phyloP scores from a whole-genome alignment of 306 rosid species.

The Sophora flavescens region DNA sequence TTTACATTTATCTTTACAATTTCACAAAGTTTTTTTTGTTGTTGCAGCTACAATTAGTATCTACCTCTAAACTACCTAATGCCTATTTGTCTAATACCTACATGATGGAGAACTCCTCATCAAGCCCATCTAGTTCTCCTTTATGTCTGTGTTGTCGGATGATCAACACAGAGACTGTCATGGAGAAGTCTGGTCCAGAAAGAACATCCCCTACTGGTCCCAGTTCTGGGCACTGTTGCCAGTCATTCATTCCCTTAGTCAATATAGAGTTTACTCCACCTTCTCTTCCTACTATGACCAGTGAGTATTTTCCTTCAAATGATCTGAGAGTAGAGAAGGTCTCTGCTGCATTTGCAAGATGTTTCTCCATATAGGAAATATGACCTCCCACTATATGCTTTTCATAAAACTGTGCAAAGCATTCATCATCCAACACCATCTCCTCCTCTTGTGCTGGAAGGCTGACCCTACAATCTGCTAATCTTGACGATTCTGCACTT shows the following conservation, averaged over 20 bases:
- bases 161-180: conserved; percentile 70
- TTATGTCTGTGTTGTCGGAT: conserved; percentile 76
- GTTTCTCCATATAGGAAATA: conserved; percentile 74
- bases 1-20: conserved; percentile 54
- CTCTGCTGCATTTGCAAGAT: conserved; percentile 77
- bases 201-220: conserved; percentile 98
- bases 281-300: conserved; percentile 84
- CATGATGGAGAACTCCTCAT: conserved; percentile 89
- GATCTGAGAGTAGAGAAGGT: conserved; percentile 75
- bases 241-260: conserved; percentile 88
- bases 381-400: conserved; percentile 64
- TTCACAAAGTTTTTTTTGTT: conserved; percentile 42
- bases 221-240: conserved; percentile 94
- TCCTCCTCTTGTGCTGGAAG: conserved; percentile 72
- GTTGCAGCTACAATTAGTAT: conserved; percentile 50
- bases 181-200: conserved; percentile 82
- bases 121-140: conserved; percentile 91
- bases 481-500: conserved; percentile 54
- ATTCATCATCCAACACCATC: conserved; percentile 74
- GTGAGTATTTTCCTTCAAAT: conserved; percentile 79
- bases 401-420: conserved; percentile 85
- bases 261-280: conserved; percentile 75
- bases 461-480: conserved; percentile 59
- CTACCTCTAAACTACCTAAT: conserved; percentile 54
- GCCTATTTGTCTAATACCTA: conserved; percentile 49